phyloP scores from a whole-genome alignment of 148 eudicot genomes.

The Chenopodium quinoa region DNA sequence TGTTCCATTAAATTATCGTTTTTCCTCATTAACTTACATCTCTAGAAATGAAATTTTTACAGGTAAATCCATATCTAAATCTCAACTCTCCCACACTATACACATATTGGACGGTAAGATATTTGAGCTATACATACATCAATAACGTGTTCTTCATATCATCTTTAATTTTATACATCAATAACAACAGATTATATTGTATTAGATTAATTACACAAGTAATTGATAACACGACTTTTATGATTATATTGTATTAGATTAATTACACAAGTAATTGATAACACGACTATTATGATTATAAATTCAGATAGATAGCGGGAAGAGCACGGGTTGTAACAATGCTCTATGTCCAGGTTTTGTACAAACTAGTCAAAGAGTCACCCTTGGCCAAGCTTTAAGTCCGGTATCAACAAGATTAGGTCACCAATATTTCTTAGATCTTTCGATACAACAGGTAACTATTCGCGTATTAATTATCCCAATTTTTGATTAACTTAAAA shows the following conservation, averaged over 20 bases:
- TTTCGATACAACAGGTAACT: slow-evolving; percentile 7
- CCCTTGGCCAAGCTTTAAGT: slow-evolving; percentile 3
- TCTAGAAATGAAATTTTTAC: too few species aligned
- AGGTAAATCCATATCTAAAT: slow-evolving; percentile 1
- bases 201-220: too few species aligned
- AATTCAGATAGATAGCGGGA: slow-evolving; percentile 10
- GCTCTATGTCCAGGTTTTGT: slow-evolving; percentile 16
- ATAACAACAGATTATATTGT: too few species aligned
- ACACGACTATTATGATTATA: not conserved
- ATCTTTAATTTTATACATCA: too few species aligned
- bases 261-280: too few species aligned
- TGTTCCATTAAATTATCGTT: not conserved
- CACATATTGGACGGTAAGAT: slow-evolving; percentile 10
- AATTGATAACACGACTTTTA: too few species aligned
- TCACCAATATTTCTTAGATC: not conserved
- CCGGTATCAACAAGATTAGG: not conserved
- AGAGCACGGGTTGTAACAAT: slow-evolving; percentile 15
- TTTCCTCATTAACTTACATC: too few species aligned
- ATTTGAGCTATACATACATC: too few species aligned
- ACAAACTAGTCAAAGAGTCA: not conserved
- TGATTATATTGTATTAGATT: too few species aligned
- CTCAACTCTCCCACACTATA: not conserved
- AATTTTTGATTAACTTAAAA: not conserved
- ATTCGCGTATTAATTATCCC: too few species aligned
- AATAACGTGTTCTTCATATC: too few species aligned